A percentile compares a stretch with the other conserved stretches of the same genome.
phyloP scores from a whole-genome alignment of 305 asterid genomes.

The Solanum chacoense region DNA sequence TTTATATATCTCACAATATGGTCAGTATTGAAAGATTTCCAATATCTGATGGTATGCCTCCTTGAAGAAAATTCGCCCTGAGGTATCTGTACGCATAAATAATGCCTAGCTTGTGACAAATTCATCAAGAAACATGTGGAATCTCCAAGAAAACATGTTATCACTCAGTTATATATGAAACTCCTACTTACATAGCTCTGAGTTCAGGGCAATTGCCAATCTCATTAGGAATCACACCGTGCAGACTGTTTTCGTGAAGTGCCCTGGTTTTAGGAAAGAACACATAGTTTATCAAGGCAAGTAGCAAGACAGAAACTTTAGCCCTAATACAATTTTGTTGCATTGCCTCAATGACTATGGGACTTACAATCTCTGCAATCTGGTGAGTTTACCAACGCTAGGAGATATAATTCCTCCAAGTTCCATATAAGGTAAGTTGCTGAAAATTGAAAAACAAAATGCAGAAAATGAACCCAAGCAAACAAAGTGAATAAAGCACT shows the following conservation, averaged over 20 bases:
- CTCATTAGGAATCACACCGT: constrained; percentile 69
- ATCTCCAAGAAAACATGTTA: not conserved
- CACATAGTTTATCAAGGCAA: not conserved
- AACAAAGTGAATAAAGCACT: not conserved
- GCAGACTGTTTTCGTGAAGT: constrained; percentile 85
- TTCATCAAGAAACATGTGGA: not conserved
- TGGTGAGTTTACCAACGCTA: constrained; percentile 54
- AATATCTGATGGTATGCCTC: constrained; percentile 73
- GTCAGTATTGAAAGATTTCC: constrained; percentile 70
- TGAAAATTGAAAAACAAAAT: constrained; percentile 12
- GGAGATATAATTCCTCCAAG: constrained; percentile 84
- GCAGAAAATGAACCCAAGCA: not conserved
- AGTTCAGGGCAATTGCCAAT: constrained; percentile 64
- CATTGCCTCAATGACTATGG: not conserved
- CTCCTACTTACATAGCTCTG: constrained; percentile 75
- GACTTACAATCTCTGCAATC: constrained; percentile 78
- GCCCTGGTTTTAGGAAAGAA: constrained; percentile 40
- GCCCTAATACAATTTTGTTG: not conserved
- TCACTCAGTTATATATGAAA: not conserved
- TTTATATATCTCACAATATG: constrained; percentile 50
- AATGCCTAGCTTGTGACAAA: not conserved
- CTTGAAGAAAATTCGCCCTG: constrained; percentile 76
- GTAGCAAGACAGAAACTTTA: not conserved
- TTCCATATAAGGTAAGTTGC: constrained; percentile 84
- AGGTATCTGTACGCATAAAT: constrained; percentile 43